A percentile compares a stretch with the other conserved stretches of the same genome.
These are phyloP conservation scores for Nakaseomyces delphensis DNA, from an alignment of 1,139 yeast species.

Conservation along the genomic window DNA sequence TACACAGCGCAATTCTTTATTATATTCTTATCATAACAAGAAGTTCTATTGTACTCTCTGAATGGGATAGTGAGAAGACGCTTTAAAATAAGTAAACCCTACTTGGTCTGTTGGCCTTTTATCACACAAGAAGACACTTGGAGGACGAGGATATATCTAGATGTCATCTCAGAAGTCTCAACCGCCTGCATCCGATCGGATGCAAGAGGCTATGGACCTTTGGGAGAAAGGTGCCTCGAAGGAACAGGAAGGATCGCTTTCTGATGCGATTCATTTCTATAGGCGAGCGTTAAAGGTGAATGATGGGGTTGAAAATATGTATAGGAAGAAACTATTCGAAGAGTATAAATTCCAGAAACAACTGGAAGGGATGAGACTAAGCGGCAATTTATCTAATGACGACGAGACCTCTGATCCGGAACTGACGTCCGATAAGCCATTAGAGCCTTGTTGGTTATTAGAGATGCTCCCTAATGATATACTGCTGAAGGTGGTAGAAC, in stretches of 20 bases:
- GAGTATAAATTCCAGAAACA: slow-evolving; percentile 24
- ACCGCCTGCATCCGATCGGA: not conserved
- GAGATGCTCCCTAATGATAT: slow-evolving; percentile 58
- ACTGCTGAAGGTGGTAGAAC: slow-evolving; percentile 45
- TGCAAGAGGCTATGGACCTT: slow-evolving; percentile 42
- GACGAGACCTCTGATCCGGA: slow-evolving; percentile 32
- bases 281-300: slow-evolving; percentile 61
- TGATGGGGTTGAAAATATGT: slow-evolving; percentile 59
- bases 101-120: no score
- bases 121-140: no score
- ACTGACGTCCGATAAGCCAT: slow-evolving; percentile 24
- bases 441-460: slow-evolving; percentile 45
- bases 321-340: slow-evolving; percentile 43
- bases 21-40: no score
- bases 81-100: no score
- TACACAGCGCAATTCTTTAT: no score
- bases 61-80: no score
- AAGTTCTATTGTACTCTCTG: no score
- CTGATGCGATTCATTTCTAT: slow-evolving; percentile 71
- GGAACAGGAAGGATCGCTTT: slow-evolving; percentile 65
- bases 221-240: slow-evolving; percentile 67
- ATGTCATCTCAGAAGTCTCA: not conserved
- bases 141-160: no score
- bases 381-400: no score
- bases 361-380: slow-evolving; percentile 14